Base-by-base conservation (phyloP, 2,329 filamentous ascomycete genomes). In the Microcyclospora tardicrescens region DNA sequence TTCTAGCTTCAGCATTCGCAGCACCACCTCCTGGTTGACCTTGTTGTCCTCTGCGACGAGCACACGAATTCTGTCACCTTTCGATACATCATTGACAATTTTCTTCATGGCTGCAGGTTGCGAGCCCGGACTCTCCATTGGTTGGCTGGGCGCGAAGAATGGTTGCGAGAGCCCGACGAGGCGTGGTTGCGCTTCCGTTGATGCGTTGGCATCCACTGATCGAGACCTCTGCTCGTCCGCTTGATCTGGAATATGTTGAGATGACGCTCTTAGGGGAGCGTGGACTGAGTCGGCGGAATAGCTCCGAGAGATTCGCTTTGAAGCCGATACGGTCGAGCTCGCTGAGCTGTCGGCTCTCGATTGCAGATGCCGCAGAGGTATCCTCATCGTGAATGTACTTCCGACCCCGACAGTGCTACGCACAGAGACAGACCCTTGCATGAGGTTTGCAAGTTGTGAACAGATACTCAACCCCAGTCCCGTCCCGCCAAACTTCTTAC, bases 401-500 rank as follows among this genome's bases (percentile, higher is more conserved):
- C 87, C 86, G 10, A 77, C 69, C 0, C 80, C 82, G 12, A 81
- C 65, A 6, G 76, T 73, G 53, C 84, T 93, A 44, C 70, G 72
- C 28, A 94, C 65, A 2, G 68, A 67, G 36, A 95, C 83, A 1
- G 66, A 73, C 9, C 87, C 87, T 36, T 78, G 79, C 84, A 95
- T 93, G 12, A 94, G 64, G 12, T 68, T 75, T 2, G 85, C 83
- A 29, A 95, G 66, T 57, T 95, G 87, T 14, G 84, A 80, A 61
- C 85, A 93, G 51, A 95, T 95, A 53, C 82, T 89, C 39, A 95
- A 61, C 2, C 87, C 87, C 2, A 94, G 66, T 3, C 87, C 87
- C 1, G 87, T 94, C 12, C 87, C 87, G 13, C 85, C 85, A 55
- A 80, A 93, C 54, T 91, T 91, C 59, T 85, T 93, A 64, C 82